These are phyloP conservation scores for Kondoa malvinella DNA, from an alignment of 768 basidiomycete species.

Conservation along the genomic window DNA sequence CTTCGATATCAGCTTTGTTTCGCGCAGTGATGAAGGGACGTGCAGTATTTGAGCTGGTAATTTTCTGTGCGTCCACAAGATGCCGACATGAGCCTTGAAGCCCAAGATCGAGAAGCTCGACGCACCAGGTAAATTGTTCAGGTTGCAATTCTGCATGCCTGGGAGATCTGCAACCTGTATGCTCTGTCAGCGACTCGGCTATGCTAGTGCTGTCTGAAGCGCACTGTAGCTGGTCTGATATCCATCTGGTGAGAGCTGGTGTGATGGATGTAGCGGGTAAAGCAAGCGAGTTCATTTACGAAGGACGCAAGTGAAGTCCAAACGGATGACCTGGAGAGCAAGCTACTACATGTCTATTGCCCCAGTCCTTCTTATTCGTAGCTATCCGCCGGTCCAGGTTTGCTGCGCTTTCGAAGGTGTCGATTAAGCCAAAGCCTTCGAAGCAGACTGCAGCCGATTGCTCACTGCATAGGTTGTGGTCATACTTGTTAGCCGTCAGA, in stretches of 20 bases:
- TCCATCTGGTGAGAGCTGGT: constrained; percentile 30
- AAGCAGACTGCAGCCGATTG: too few species aligned
- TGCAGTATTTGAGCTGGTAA: constrained; percentile 26
- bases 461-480: too few species aligned
- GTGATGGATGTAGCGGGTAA: neutral
- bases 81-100: neutral
- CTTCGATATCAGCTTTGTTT: neutral
- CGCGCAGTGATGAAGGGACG: neutral
- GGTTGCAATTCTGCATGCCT: constrained; percentile 85
- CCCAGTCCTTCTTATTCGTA: too few species aligned
- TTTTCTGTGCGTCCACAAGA: constrained; percentile 9
- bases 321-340: too few species aligned
- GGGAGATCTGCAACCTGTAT: constrained; percentile 63
- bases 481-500: too few species aligned
- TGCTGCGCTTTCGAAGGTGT: too few species aligned
- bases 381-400: too few species aligned
- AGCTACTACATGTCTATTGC: too few species aligned
- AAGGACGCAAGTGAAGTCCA: too few species aligned
- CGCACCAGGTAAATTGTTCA: constrained; percentile 70
- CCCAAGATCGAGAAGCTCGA: constrained; percentile 40
- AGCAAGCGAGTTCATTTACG: neutral
- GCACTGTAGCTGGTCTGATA: constrained; percentile 34
- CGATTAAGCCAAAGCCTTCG: too few species aligned
- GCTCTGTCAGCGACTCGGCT: neutral
- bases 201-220: constrained; percentile 6